Evolutionary conservation across 139 green algal species (phyloP).

Genomic region (Chlorella sp.): DNA sequence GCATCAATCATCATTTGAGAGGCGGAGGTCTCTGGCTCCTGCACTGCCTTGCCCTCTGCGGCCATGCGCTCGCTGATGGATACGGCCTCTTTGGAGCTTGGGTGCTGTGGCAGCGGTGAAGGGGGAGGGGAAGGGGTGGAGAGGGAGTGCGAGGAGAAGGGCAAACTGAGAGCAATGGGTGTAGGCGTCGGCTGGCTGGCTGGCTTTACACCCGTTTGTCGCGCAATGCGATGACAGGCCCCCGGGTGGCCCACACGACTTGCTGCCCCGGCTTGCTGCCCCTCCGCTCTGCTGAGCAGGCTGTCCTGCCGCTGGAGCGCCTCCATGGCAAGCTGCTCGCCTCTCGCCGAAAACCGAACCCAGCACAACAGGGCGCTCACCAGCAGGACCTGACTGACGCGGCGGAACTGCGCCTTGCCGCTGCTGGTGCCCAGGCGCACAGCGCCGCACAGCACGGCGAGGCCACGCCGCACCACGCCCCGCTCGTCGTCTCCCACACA

Average conservation of each 20-base stretch:
- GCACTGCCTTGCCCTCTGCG: neutral
- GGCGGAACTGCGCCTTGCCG: neutral
- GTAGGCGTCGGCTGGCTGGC: no score
- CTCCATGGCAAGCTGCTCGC: no score
- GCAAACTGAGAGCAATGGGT: no score
- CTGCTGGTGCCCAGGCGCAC: neutral
- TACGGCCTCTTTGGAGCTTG: neutral
- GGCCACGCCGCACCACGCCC: neutral
- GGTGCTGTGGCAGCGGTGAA: neutral
- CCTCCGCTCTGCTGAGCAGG: neutral
- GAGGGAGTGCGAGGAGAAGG: no score
- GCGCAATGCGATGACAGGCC: no score
- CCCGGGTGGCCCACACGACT: neutral
- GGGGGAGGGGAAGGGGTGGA: neutral
- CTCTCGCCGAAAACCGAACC: no score
- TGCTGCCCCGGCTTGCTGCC: neutral
- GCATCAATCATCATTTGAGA: neutral
- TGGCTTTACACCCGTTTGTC: no score
- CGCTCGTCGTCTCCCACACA: neutral
- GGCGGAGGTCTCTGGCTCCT: neutral
- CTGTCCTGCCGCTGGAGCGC: no score
- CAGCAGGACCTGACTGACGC: neutral
- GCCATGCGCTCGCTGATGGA: neutral
- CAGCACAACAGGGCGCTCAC: neutral
- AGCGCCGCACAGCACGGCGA: slow-evolving; percentile 19